Evolutionary conservation across 225 moss, liverwort and hornwort species (phyloP).

Genomic region (Takakia lepidozioides): DNA sequence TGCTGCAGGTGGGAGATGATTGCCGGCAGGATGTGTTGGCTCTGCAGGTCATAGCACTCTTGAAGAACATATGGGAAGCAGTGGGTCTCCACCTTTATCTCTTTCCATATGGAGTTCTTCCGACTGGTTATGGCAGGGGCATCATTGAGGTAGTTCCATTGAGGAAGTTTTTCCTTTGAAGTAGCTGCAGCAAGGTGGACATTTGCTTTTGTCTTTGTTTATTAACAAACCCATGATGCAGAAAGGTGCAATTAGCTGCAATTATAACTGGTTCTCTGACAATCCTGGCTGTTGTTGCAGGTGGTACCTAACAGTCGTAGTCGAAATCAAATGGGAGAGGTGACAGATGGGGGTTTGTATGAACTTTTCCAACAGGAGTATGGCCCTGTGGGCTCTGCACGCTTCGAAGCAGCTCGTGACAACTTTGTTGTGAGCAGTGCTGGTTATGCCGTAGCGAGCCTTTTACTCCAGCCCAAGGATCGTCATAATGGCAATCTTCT

Average conservation of each 20-base stretch:
- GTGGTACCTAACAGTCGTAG: conserved; percentile 71
- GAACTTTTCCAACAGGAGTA: conserved; percentile 78
- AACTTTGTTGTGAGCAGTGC: conserved; percentile 89
- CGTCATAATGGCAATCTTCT: conserved; percentile 91
- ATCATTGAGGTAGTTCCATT: conserved; percentile 94
- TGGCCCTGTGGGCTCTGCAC: conserved; percentile 59
- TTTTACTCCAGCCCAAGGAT: conserved; percentile 84
- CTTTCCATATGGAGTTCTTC: conserved; percentile 90
- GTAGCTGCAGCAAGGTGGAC: too few species aligned
- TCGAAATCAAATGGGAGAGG: conserved; percentile 83
- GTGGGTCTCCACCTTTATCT: conserved; percentile 77
- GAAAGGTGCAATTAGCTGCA: too few species aligned
- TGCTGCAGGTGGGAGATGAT: conserved; percentile 80
- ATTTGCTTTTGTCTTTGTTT: too few species aligned
- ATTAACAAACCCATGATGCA: too few species aligned
- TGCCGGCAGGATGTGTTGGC: conserved; percentile 89
- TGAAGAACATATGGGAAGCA: conserved; percentile 66
- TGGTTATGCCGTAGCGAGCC: conserved; percentile 88
- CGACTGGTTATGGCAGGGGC: conserved; percentile 84
- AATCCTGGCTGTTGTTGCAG: too few species aligned
- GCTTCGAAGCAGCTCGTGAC: conserved; percentile 68
- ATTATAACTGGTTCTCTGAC: too few species aligned
- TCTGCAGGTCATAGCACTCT: conserved; percentile 74
- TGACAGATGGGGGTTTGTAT: conserved; percentile 75
- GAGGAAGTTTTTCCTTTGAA: too few species aligned